Base-by-base conservation (phyloP, 176 grass and related monocot species). In the Carex pumila region DNA sequence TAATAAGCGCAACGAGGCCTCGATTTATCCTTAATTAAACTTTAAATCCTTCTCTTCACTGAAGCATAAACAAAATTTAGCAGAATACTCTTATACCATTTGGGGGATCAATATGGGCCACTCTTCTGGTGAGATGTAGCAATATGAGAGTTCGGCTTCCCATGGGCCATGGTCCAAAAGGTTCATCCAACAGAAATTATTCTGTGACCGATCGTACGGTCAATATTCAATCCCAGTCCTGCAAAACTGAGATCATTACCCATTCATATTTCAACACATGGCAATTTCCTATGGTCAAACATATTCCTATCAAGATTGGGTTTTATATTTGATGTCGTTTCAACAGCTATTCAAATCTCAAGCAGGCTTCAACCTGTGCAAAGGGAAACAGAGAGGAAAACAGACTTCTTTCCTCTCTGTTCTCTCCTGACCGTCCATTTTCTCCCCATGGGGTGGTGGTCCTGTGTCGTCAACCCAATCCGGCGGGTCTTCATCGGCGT, bases 401-500 rank as follows among this genome's bases (percentile, higher is more conserved):
- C 72, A 55, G 72, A 78, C 52, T 65, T 63, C 32, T 22, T 65
- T 10, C 41, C 14, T 41, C 54, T 49, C 12, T n/a, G 14, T 50
- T 63, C 61, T 81, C n/a, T 63, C 15, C 7, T 22, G 1, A 14
- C 41, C 37, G 4, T 43, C n/a, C n/a, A 49, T 73, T n/a, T 52
- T 74, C 4, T 25, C 10, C 57, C 12, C 37, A 81, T 81, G 79
- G 60, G 79, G 36, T 81, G 79, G 79, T 81, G 79, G 79, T 63
- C 79, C 58, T n/a, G 60, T 41, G 59, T 81, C 37, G 22, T 81
- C 41, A 29, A 50, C 22, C 89, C 91, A 45, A 63, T 80, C 71
- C 88, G 83, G 75, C 83, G 89, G 6, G 87, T 93, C 2, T 91
- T 86, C 84, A 82, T 88, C 11, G 81, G 89, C 18, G 65, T 91